phyloP scores from a whole-genome alignment of 139 green algal species.

The Zygnema cylindricum region DNA sequence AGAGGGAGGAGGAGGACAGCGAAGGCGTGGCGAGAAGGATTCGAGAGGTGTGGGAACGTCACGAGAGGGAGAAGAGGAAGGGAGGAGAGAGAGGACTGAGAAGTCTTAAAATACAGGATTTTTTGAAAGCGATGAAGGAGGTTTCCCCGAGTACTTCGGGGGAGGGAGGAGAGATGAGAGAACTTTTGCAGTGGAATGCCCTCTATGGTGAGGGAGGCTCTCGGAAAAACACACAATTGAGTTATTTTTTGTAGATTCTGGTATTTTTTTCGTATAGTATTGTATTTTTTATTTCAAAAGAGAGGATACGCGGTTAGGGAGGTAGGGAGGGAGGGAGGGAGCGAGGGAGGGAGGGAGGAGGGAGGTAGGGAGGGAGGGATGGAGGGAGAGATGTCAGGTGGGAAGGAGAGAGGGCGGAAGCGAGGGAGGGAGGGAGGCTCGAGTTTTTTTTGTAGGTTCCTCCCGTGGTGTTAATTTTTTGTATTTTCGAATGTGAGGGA shows the following conservation, averaged over 20 bases:
- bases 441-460: not conserved
- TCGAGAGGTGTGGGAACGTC: not conserved
- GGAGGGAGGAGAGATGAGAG: not conserved
- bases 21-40: not conserved
- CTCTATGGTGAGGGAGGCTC: not conserved
- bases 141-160: not conserved
- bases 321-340: slow-evolving; percentile 2
- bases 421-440: not conserved
- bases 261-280: not conserved
- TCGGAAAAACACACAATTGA: not conserved
- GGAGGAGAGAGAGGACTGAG: not conserved
- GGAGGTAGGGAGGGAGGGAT: slow-evolving; percentile 1
- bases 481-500: not conserved
- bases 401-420: not conserved
- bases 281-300: too few relatives aligned
- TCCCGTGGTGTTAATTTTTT: not conserved
- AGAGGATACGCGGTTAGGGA: too few relatives aligned
- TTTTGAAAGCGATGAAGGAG: not conserved
- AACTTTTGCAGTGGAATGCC: not conserved
- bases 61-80: not conserved
- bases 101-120: not conserved
- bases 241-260: not conserved
- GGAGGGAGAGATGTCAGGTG: not conserved
- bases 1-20: not conserved
- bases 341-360: not conserved